These are phyloP conservation scores for Plantago lanceolata DNA, from an alignment of 305 asterid species.

Conservation along the genomic window DNA sequence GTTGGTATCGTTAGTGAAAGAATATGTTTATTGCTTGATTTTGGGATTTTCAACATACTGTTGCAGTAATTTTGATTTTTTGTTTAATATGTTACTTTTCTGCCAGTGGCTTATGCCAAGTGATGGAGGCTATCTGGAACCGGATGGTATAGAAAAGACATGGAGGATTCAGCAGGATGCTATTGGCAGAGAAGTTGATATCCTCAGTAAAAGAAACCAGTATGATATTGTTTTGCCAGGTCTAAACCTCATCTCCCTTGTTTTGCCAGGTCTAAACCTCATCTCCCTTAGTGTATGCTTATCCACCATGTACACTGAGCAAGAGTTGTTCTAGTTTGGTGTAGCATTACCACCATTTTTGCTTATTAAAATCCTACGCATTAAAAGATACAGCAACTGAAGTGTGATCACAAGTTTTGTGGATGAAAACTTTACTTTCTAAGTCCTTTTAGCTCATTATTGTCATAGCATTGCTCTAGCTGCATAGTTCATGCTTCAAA, in stretches of 20 bases:
- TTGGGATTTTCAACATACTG: neutral
- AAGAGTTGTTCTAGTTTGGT: no score
- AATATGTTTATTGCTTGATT: neutral
- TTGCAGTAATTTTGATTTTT: constrained; percentile 1
- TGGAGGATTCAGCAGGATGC: constrained; percentile 74
- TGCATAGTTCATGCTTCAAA: no score
- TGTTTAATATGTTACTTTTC: neutral
- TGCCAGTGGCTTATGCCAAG: constrained; percentile 83
- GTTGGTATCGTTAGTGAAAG: neutral
- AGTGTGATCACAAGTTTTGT: no score
- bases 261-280: constrained; percentile 74
- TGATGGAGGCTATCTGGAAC: constrained; percentile 71
- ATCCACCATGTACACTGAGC: neutral
- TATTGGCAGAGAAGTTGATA: constrained; percentile 71
- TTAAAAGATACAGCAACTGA: no score
- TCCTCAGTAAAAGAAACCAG: constrained; percentile 66
- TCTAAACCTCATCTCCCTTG: constrained; percentile 31
- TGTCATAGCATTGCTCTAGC: no score
- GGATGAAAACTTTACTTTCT: no score
- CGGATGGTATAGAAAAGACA: constrained; percentile 85
- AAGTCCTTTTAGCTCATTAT: no score
- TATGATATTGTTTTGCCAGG: constrained; percentile 93
- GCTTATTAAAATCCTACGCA: no score
- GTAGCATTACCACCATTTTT: no score
- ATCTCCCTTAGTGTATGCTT: constrained; percentile 9